Base-by-base conservation (phyloP, 2,329 filamentous ascomycete genomes). In the Pseudomassariella vexata region DNA sequence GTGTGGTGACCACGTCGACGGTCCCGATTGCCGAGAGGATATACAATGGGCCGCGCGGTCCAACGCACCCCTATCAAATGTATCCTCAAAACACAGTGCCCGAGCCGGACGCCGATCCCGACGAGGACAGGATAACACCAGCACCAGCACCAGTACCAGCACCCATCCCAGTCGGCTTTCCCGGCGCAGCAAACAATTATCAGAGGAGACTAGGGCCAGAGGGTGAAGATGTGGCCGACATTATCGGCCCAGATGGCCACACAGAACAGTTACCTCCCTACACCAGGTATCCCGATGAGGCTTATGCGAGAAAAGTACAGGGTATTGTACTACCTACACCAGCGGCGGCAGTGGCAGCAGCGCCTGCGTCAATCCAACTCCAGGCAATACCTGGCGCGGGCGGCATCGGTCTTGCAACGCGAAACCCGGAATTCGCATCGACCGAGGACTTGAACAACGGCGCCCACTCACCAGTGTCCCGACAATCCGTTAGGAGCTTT, bases 251-350 rank as follows among this genome's bases (percentile, higher is more conserved):
- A 1, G 79, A 94, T 49, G 89, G 89, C 1, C 88, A 95, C 52
- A 82, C 84, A 2, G 90, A 96, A 57, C 86, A 94, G 55, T 65
- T 95, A 12, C 90, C 90, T 9, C 90, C 90, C 1, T 96, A 96
- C 53, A 85, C 86, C 10, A 73, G 87, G 54, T 95, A 94, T 57
- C 86, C 89, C 3, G 85, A 94, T 32, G 82, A 86, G 35, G 66
- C 66, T 1, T 80, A 60, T 57, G 72, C 52, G 52, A 73, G 56
- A 66, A 87, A 73, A 48, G 56, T 62, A 29, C 45, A 55, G 12
- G 52, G 56, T 14, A 43, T 51, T n/a, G 45, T 48, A 16, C 47
- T 45, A 30, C 37, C 45, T 25, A 45, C 34, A 11, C 5, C 37
- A n/a, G 15, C 39, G 7, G 23, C 40, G 11, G 28, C 37, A 4